phyloP scores from a whole-genome alignment of 2,329 filamentous ascomycete genomes.

The Coniella vitis region DNA sequence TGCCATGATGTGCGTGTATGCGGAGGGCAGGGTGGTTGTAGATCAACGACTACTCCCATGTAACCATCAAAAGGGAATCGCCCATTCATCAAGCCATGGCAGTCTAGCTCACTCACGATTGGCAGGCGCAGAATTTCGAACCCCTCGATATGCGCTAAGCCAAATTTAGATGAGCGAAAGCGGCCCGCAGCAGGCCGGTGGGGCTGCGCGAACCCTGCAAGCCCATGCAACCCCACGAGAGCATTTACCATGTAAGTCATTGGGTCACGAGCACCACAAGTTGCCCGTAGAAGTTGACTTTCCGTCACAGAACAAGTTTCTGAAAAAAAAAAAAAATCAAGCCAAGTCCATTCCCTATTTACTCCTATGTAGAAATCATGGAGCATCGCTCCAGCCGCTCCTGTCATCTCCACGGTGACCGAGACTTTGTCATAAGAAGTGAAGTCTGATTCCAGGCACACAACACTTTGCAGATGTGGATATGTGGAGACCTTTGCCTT shows the following conservation, averaged over 20 bases:
- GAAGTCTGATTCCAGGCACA: conserved; percentile 5
- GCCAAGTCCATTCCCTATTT: conserved; percentile 5
- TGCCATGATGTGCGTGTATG: conserved; percentile 8
- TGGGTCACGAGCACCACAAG: background rate
- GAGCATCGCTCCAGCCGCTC: conserved; percentile 2
- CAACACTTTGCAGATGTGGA: background rate
- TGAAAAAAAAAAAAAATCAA: background rate
- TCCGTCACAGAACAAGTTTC: background rate
- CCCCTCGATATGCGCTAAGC: background rate
- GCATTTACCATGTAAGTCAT: background rate
- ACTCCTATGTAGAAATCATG: conserved; percentile 6
- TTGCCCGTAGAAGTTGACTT: background rate
- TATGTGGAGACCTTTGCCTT: background rate
- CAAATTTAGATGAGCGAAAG: background rate
- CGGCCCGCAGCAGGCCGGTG: conserved; percentile 4
- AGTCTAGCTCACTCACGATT: background rate
- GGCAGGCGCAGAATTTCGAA: conserved; percentile 8
- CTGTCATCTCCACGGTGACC: conserved; percentile 3
- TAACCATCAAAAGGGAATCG: background rate
- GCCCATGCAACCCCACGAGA: background rate
- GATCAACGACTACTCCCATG: background rate
- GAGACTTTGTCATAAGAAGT: background rate
- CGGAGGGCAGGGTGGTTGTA: background rate
- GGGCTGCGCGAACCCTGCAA: background rate
- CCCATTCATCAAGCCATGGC: conserved; percentile 2